A percentile compares a stretch with the other conserved stretches of the same genome.
Evolutionary conservation across 495 filamentous ascomycete species (phyloP).

Genomic region (Podospora conica): DNA sequence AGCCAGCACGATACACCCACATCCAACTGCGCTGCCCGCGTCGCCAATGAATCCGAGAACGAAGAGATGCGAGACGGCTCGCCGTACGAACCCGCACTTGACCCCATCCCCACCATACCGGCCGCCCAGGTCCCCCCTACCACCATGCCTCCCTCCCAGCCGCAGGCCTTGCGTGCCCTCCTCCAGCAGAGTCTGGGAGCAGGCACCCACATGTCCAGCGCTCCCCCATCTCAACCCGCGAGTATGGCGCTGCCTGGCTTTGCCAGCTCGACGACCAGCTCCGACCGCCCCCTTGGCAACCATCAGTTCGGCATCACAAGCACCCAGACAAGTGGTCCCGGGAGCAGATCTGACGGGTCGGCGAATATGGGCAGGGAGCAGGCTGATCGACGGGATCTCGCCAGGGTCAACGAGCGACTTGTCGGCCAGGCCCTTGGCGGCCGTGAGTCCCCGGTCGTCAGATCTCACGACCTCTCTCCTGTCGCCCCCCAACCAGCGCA

Average conservation of each 20-base stretch:
- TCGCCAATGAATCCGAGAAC: slow-evolving; percentile 40
- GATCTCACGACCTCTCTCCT: slow-evolving; percentile 54
- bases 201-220: slow-evolving; percentile 8
- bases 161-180: slow-evolving; percentile 5
- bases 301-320: slow-evolving; percentile 18
- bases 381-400: slow-evolving; percentile 30
- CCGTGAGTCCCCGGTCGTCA: slow-evolving; percentile 33
- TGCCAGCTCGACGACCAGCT: slow-evolving; percentile 12
- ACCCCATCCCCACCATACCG: slow-evolving; percentile 15
- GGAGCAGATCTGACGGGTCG: slow-evolving; percentile 38
- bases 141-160: slow-evolving; percentile 1
- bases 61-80: slow-evolving; percentile 35
- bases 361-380: slow-evolving; percentile 34
- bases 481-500: slow-evolving; percentile 76
- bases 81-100: slow-evolving; percentile 29
- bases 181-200: slow-evolving; percentile 6
- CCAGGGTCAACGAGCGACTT: slow-evolving; percentile 28
- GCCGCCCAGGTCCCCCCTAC: neutral
- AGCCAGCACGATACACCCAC: slow-evolving; percentile 58
- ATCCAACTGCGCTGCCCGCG: slow-evolving; percentile 33
- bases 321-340: slow-evolving; percentile 32
- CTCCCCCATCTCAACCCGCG: slow-evolving; percentile 6
- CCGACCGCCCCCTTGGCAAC: slow-evolving; percentile 10
- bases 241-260: slow-evolving; percentile 11
- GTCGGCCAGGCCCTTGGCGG: slow-evolving; percentile 29